Evolutionary conservation across 2,329 filamentous ascomycete genomes (phyloP).

Genomic region (Apiospora hydei): DNA sequence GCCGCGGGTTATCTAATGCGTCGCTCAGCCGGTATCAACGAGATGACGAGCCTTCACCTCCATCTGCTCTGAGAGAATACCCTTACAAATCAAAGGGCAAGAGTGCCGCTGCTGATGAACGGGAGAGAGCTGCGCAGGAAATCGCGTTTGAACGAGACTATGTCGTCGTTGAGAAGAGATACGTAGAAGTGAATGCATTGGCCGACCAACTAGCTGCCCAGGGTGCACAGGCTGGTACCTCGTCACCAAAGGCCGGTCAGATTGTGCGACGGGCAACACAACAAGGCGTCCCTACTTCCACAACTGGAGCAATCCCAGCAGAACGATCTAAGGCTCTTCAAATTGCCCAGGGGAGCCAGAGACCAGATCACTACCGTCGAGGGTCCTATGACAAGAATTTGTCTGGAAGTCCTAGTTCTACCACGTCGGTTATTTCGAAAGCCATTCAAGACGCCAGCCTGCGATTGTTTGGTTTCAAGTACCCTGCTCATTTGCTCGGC

Average conservation of each 20-base stretch:
- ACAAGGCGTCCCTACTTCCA: constrained; percentile 73
- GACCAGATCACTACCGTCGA: constrained; percentile 74
- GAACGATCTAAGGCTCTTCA: constrained; percentile 77
- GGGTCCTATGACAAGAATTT: constrained; percentile 80
- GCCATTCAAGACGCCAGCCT: constrained; percentile 92
- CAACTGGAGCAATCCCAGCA: constrained; percentile 72
- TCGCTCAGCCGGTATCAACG: constrained; percentile 43
- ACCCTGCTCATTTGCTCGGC: constrained; percentile 65
- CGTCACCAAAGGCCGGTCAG: constrained; percentile 64
- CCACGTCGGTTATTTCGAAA: constrained; percentile 91
- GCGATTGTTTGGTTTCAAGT: constrained; percentile 74
- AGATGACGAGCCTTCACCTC: constrained; percentile 44
- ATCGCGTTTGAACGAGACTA: constrained; percentile 93
- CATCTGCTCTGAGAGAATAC: constrained; percentile 47
- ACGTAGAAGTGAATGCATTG: constrained; percentile 96
- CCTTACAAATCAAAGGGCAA: constrained; percentile 42
- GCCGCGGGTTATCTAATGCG: constrained; percentile 49
- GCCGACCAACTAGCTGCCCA: constrained; percentile 93
- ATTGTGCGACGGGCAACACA: constrained; percentile 81
- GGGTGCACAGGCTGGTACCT: constrained; percentile 54
- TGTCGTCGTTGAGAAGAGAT: constrained; percentile 92
- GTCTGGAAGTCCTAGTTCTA: constrained; percentile 73
- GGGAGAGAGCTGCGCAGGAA: constrained; percentile 81
- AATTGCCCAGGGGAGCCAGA: constrained; percentile 70
- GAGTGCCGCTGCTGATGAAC: constrained; percentile 54